Conservation (phyloP, 2,329 filamentous ascomycete species). For the Myriosclerotinia scirpicola region DNA sequence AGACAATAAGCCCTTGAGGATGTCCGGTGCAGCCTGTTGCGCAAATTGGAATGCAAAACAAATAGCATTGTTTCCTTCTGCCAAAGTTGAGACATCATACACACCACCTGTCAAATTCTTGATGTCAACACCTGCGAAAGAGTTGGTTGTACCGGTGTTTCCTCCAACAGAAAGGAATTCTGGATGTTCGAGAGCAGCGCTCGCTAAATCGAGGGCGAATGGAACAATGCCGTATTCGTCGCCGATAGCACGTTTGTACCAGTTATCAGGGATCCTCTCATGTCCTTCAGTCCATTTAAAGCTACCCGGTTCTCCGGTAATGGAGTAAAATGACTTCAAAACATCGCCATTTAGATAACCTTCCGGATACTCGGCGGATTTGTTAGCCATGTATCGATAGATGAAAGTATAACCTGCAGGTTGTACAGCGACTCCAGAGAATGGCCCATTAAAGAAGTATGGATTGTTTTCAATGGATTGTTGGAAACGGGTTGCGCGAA, state of each 20-base stretch:
- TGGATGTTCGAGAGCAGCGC: constrained; percentile 44
- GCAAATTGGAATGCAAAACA: constrained; percentile 47
- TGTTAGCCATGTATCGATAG: constrained; percentile 39
- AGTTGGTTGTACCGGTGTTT: constrained; percentile 53
- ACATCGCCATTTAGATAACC: constrained; percentile 37
- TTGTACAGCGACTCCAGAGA: constrained; percentile 46
- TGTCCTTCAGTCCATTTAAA: constrained; percentile 28
- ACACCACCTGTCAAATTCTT: constrained; percentile 48
- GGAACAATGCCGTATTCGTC: constrained; percentile 44
- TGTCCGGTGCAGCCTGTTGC: constrained; percentile 45
- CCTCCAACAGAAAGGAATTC: constrained; percentile 51
- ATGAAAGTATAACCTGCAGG: constrained; percentile 39
- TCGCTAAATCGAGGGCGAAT: constrained; percentile 44
- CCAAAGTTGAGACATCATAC: constrained; percentile 45
- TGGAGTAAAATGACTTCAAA: constrained; percentile 30
- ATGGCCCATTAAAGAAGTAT: constrained; percentile 54
- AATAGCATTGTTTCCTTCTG: constrained; percentile 50
- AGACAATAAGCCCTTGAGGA: constrained; percentile 43
- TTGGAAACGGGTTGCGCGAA: constrained; percentile 47
- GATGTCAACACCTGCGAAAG: constrained; percentile 50
- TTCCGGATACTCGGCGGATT: constrained; percentile 37
- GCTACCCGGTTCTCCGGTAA: constrained; percentile 29
- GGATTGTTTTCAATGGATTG: constrained; percentile 44
- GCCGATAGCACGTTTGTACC: constrained; percentile 30
- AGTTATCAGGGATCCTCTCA: constrained; percentile 32